These are phyloP conservation scores for Harrya chromipes DNA, from an alignment of 768 basidiomycete species.

Conservation along the genomic window DNA sequence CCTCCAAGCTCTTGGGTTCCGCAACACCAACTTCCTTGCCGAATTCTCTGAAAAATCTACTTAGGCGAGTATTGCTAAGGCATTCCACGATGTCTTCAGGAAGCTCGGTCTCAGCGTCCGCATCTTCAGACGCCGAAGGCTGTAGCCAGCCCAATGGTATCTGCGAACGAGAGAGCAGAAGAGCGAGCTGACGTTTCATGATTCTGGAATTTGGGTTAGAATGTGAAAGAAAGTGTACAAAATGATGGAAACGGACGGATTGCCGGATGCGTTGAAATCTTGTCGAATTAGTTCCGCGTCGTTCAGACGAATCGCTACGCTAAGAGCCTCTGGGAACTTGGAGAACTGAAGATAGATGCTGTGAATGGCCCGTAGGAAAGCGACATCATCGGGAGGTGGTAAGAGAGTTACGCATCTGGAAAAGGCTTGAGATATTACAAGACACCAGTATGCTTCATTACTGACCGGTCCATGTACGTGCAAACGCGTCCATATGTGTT, in stretches of 20 bases:
- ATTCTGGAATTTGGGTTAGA: slow-evolving; percentile 40
- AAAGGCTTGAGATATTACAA: slow-evolving; percentile 2
- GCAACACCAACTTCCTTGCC: slow-evolving; percentile 90
- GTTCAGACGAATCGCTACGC: slow-evolving; percentile 80
- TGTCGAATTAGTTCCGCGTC: slow-evolving; percentile 76
- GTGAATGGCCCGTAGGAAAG: slow-evolving; percentile 87
- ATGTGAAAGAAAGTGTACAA: background rate
- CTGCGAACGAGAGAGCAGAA: slow-evolving; percentile 89
- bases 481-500: slow-evolving; percentile 90
- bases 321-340: slow-evolving; percentile 88
- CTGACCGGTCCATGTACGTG: slow-evolving; percentile 91
- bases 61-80: slow-evolving; percentile 82
- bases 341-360: slow-evolving; percentile 82
- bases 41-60: slow-evolving; percentile 81
- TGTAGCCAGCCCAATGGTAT: slow-evolving; percentile 89
- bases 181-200: slow-evolving; percentile 95
- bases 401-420: slow-evolving; percentile 82
- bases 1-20: slow-evolving; percentile 90
- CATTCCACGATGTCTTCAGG: slow-evolving; percentile 83
- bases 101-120: slow-evolving; percentile 61
- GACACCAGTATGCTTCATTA: slow-evolving; percentile 3
- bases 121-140: slow-evolving; percentile 44
- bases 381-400: slow-evolving; percentile 87
- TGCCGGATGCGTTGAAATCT: slow-evolving; percentile 88
- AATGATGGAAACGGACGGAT: slow-evolving; percentile 56